Evolutionary conservation across 495 filamentous ascomycete genomes (phyloP), one percentile per base, ranked within the genome.

Genomic region (Penicillium canescens): DNA sequence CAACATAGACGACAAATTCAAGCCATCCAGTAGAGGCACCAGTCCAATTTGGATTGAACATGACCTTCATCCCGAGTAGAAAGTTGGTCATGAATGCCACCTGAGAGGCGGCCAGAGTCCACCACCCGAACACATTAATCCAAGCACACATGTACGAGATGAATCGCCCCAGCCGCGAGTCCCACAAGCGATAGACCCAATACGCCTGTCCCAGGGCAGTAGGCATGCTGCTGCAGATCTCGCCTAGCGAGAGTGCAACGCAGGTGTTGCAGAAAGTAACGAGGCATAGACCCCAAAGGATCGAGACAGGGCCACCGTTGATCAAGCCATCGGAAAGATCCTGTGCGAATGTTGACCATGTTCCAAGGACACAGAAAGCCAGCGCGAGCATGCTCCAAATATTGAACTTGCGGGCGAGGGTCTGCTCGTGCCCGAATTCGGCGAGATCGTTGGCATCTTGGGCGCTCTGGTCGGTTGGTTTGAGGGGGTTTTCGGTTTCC

Each of bases 51-150:
- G 55, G 61, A 41, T 69, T 55, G 42, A 76, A 78, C 70, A 78
- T 69, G 42, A 70, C 57, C 42, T 75, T 76, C 72, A 78, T 76
- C 3, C 75, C 73, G 4, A 78, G 62, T 20, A 75, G 54, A 33
- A 78, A 78, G 43, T 75, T 70, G 12, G 75, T 72, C 73, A 78
- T 78, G 59, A 78, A 78, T 0, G 73, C 73, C 42, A 75, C 62
- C 52, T 76, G 73, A 1, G 72, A 75, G 0, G 75, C 75, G 0
- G 70, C 70, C 16, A 78, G 55, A 6, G 75, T 76, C 75, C 75
- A 78, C 75, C 75, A 78, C 5, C 75, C 73, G 51, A 76, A 78
- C 9, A 70, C 74, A 54, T 78, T 76, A 56, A 78, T 75, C 75
- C 75, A 76, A 0, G 75, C 75, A 54, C 72, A 75, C 61, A 76